Percentiles rank a stretch among this genome's conserved stretches.
phyloP scores from a whole-genome alignment of 345 rosid species.

The Diplotaxis tenuifolia region DNA sequence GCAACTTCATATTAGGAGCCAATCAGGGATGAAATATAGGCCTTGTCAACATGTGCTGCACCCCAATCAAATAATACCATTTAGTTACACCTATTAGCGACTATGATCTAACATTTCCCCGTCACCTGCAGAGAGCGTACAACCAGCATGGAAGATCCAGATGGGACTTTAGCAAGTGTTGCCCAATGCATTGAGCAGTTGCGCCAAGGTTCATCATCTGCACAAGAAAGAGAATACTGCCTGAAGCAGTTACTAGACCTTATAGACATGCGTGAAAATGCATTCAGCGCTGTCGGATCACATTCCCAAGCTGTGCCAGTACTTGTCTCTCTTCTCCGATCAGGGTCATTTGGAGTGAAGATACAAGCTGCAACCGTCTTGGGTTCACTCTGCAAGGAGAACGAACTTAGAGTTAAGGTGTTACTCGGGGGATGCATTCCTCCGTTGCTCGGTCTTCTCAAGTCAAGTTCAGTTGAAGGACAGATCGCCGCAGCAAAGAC shows the following conservation, averaged over 20 bases:
- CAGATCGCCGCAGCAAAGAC: slow-evolving; percentile 98
- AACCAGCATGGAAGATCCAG: slow-evolving; percentile 98
- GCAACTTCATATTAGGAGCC: background rate
- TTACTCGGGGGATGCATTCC: slow-evolving; percentile 99
- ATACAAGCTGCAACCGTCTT: slow-evolving; percentile 92
- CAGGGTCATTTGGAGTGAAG: slow-evolving; percentile 91
- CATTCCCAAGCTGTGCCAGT: slow-evolving; percentile 99
- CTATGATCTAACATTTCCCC: slow-evolving; percentile 16
- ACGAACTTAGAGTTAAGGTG: slow-evolving; percentile 94
- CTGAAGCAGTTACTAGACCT: slow-evolving; percentile 91
- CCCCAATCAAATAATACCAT: background rate
- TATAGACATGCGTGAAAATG: slow-evolving; percentile 87
- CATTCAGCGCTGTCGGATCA: slow-evolving; percentile 97
- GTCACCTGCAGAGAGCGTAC: slow-evolving; percentile 72
- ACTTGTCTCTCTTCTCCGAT: slow-evolving; percentile 98
- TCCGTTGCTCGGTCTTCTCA: slow-evolving; percentile 97
- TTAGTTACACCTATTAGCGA: background rate
- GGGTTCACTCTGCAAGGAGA: slow-evolving; percentile 99
- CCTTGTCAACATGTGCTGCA: background rate
- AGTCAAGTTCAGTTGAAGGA: slow-evolving; percentile 88
- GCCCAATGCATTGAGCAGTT: slow-evolving; percentile 98
- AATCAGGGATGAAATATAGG: background rate
- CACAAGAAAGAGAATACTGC: slow-evolving; percentile 84
- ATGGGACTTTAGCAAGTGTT: slow-evolving; percentile 97
- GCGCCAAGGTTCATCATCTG: slow-evolving; percentile 83